A percentile compares a stretch with the other conserved stretches of the same genome.
These are phyloP conservation scores for Arxiozyma heterogenica DNA, from an alignment of 1,139 yeast genomes.

Conservation along the genomic window DNA sequence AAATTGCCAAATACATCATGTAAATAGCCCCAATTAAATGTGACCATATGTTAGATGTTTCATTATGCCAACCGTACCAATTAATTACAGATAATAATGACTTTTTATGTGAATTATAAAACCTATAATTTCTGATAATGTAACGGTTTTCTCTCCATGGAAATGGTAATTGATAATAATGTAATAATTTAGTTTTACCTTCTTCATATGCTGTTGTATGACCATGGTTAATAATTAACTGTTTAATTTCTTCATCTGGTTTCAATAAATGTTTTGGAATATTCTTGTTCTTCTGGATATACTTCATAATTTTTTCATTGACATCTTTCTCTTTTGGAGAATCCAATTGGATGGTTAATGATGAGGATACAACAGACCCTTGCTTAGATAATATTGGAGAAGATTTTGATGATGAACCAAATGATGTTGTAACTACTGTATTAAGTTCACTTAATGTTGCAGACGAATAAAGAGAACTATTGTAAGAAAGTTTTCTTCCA, in stretches of 20 bases:
- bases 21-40: slow-evolving; percentile 64
- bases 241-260: slow-evolving; percentile 4
- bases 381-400: slow-evolving; percentile 3
- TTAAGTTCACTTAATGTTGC: slow-evolving; percentile 1
- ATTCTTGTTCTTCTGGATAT: slow-evolving; percentile 1
- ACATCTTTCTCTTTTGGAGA: not conserved
- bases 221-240: slow-evolving; percentile 39
- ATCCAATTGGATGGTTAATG: not conserved
- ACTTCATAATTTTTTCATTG: not conserved
- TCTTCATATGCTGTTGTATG: slow-evolving; percentile 49
- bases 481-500: slow-evolving; percentile 3
- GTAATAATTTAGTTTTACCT: slow-evolving; percentile 53
- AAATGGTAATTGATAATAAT: slow-evolving; percentile 80
- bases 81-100: slow-evolving; percentile 35
- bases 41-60: slow-evolving; percentile 89
- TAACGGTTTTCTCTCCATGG: slow-evolving; percentile 92
- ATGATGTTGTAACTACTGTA: not conserved
- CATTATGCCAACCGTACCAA: slow-evolving; percentile 60
- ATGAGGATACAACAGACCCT: slow-evolving; percentile 1
- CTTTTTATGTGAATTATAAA: slow-evolving; percentile 53
- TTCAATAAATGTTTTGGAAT: slow-evolving; percentile 6
- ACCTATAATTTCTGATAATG: slow-evolving; percentile 77
- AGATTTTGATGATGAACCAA: not conserved
- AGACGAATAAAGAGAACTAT: slow-evolving; percentile 2
- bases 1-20: slow-evolving; percentile 47